Evolutionary conservation across 2,329 filamentous ascomycete species (phyloP).

Genomic region (Moelleriella libera): DNA sequence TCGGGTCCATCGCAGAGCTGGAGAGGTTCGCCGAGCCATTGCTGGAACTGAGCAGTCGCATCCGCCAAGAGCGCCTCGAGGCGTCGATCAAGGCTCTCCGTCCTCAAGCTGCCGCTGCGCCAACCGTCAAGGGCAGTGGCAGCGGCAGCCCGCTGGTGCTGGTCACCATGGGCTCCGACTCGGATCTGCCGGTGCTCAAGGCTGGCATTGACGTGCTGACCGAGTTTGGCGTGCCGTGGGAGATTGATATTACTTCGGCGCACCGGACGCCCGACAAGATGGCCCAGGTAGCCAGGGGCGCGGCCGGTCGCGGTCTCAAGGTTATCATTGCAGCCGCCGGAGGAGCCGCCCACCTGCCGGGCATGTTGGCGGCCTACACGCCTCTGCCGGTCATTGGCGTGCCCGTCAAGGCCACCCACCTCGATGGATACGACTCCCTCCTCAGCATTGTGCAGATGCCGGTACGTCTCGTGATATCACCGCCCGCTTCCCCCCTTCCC

Average conservation of each 20-base stretch:
- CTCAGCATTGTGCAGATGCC: constrained; percentile 70
- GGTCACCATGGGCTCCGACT: constrained; percentile 76
- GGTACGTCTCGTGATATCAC: constrained; percentile 19
- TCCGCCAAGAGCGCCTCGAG: constrained; percentile 39
- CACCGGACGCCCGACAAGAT: constrained; percentile 62
- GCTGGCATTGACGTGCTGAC: constrained; percentile 52
- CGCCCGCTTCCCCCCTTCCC: not conserved
- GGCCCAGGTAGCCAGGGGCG: constrained; percentile 49
- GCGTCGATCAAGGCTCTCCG: constrained; percentile 22
- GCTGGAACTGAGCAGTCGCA: constrained; percentile 46
- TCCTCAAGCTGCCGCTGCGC: constrained; percentile 9
- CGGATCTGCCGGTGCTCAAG: constrained; percentile 54
- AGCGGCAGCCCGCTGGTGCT: constrained; percentile 44
- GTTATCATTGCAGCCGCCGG: constrained; percentile 66
- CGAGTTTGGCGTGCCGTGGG: constrained; percentile 58
- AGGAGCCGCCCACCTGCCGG: constrained; percentile 58
- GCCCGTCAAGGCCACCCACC: constrained; percentile 57
- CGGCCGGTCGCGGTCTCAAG: constrained; percentile 50
- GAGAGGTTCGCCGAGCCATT: constrained; percentile 49
- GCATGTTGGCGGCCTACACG: constrained; percentile 62
- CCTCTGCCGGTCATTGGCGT: constrained; percentile 64
- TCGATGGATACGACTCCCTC: constrained; percentile 60
- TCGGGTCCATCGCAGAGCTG: constrained; percentile 51
- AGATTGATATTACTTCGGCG: constrained; percentile 64
- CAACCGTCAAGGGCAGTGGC: constrained; percentile 1